Evolutionary conservation across 805 yeast genomes (phyloP).

Genomic region (Kazachstania viticola): DNA sequence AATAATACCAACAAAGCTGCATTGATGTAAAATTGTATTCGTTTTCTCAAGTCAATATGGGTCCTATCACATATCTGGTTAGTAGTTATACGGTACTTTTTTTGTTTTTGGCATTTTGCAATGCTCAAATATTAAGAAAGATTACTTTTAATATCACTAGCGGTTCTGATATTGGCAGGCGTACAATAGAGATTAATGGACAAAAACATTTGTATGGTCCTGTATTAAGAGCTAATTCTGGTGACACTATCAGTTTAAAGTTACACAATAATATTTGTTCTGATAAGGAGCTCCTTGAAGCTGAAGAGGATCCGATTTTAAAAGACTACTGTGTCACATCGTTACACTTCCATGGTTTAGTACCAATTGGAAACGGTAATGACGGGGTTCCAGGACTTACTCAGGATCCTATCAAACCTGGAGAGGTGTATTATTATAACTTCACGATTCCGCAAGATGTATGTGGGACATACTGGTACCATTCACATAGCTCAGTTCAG

Average conservation of each 20-base stretch:
- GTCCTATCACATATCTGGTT: no score
- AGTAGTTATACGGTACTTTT: no score
- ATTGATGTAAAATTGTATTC: no score
- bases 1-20: no score
- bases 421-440: slow-evolving; percentile 41
- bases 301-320: slow-evolving; percentile 12
- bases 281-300: slow-evolving; percentile 13
- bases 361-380: slow-evolving; percentile 34
- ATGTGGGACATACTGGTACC: slow-evolving; percentile 48
- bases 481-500: slow-evolving; percentile 40
- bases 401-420: slow-evolving; percentile 62
- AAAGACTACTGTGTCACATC: slow-evolving; percentile 24
- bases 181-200: slow-evolving; percentile 17
- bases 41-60: no score
- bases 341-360: slow-evolving; percentile 44
- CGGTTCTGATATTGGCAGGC: no score
- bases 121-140: no score
- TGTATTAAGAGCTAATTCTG: slow-evolving; percentile 11
- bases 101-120: no score
- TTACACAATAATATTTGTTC: slow-evolving; percentile 16
- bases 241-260: slow-evolving; percentile 13
- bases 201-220: slow-evolving; percentile 15
- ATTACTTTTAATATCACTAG: no score
- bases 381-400: slow-evolving; percentile 36
- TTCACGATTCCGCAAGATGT: slow-evolving; percentile 33